These are phyloP conservation scores for Diaporthe citri DNA, from an alignment of 2,329 filamentous ascomycete species.

Conservation along the genomic window DNA sequence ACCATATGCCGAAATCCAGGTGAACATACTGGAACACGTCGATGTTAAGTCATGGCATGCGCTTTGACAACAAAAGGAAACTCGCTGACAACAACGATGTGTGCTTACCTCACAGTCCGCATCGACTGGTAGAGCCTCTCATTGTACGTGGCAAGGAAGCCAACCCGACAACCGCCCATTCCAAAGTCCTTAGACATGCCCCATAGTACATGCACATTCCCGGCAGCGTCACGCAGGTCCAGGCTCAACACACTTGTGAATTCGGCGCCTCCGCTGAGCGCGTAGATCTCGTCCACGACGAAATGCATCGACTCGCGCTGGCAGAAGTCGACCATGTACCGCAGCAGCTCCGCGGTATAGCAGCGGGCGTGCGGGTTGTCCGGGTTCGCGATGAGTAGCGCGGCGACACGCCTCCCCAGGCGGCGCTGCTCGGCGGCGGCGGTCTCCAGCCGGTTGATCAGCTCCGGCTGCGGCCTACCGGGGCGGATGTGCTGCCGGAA, in stretches of 20 bases:
- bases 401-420: slow-evolving; percentile 33
- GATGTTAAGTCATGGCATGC: slow-evolving; percentile 2
- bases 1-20: slow-evolving; percentile 36
- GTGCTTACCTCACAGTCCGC: slow-evolving; percentile 36
- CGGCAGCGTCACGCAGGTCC: slow-evolving; percentile 30
- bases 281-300: slow-evolving; percentile 39
- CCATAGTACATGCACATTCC: slow-evolving; percentile 36
- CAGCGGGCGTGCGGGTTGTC: slow-evolving; percentile 36
- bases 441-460: slow-evolving; percentile 25
- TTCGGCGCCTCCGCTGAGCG: slow-evolving; percentile 26
- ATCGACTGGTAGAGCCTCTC: slow-evolving; percentile 37
- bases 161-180: slow-evolving; percentile 33
- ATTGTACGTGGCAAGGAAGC: slow-evolving; percentile 37
- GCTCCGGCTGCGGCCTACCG: slow-evolving; percentile 34
- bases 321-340: slow-evolving; percentile 35
- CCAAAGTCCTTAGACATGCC: slow-evolving; percentile 38
- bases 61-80: not conserved
- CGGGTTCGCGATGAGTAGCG: slow-evolving; percentile 38
- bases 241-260: slow-evolving; percentile 36
- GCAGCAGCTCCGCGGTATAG: slow-evolving; percentile 32
- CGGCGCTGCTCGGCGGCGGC: slow-evolving; percentile 31
- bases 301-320: slow-evolving; percentile 34
- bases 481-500: slow-evolving; percentile 37
- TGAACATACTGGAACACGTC: slow-evolving; percentile 33
- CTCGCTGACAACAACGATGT: not conserved